Conservation (phyloP, 1,284 basidiomycete species). For the Ceraceosorus guamensis region DNA sequence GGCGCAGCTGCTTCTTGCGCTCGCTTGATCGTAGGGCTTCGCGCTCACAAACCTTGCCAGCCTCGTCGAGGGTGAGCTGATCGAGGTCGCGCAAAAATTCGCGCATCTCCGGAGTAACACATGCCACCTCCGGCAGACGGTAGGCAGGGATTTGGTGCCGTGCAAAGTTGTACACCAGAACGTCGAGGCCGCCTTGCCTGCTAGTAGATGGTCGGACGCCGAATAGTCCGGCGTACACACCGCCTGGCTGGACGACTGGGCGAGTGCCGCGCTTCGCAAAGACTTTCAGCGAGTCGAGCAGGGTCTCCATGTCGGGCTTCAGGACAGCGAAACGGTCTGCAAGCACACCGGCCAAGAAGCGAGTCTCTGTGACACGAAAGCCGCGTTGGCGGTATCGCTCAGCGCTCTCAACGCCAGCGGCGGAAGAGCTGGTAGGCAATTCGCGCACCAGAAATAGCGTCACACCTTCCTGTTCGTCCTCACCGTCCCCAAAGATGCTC, state of each 20-base stretch:
- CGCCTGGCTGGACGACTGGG: constrained; percentile 53
- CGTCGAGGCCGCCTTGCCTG: constrained; percentile 36
- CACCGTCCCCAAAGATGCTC: constrained; percentile 35
- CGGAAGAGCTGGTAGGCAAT: constrained; percentile 37
- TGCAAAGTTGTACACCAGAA: constrained; percentile 55
- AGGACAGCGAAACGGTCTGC: constrained; percentile 52
- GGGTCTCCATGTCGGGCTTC: constrained; percentile 52
- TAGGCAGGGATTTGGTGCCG: constrained; percentile 55
- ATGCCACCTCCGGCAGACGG: constrained; percentile 52
- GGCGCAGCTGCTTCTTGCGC: constrained; percentile 32
- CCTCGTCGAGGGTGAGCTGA: constrained; percentile 51
- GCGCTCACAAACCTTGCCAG: constrained; percentile 50
- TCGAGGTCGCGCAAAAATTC: constrained; percentile 50
- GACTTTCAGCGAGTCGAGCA: constrained; percentile 53
- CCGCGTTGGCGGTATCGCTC: constrained; percentile 53
- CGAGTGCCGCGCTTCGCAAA: constrained; percentile 53
- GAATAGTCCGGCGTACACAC: constrained; percentile 54
- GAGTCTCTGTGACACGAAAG: constrained; percentile 53
- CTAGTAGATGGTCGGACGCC: constrained; percentile 52
- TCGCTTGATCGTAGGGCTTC: constrained; percentile 45
- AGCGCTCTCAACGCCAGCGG: constrained; percentile 40
- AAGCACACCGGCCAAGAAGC: constrained; percentile 52
- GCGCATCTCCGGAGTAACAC: constrained; percentile 49
- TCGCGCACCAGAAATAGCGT: constrained; percentile 54
- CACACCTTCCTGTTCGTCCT: constrained; percentile 50